These are phyloP conservation scores for Nepenthes alata DNA, from an alignment of 179 eudicot genomes.

Conservation along the genomic window DNA sequence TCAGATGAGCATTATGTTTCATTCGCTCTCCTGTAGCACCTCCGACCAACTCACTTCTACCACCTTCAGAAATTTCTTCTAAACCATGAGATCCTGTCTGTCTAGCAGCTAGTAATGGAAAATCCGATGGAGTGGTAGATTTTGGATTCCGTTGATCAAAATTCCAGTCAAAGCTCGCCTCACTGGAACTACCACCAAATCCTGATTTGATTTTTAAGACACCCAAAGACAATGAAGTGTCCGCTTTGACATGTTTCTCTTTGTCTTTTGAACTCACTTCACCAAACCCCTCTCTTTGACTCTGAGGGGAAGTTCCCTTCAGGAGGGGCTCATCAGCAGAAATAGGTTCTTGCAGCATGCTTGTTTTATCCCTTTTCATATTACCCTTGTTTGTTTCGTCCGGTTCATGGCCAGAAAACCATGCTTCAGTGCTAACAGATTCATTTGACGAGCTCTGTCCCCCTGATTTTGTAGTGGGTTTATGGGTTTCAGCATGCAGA, in stretches of 20 bases:
- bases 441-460: slow-evolving; percentile 40
- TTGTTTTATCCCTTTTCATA: slow-evolving; percentile 17
- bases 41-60: slow-evolving; percentile 17
- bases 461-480: slow-evolving; percentile 34
- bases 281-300: slow-evolving; percentile 19
- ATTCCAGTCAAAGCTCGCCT: slow-evolving; percentile 15
- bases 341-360: slow-evolving; percentile 12
- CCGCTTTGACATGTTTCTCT: slow-evolving; percentile 11
- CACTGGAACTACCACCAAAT: slow-evolving; percentile 17
- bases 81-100: slow-evolving; percentile 21
- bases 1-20: slow-evolving; percentile 15
- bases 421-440: slow-evolving; percentile 49
- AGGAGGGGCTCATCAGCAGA: slow-evolving; percentile 1
- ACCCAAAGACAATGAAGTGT: slow-evolving; percentile 22
- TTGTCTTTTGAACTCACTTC: slow-evolving; percentile 20
- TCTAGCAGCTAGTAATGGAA: slow-evolving; percentile 13
- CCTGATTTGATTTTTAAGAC: slow-evolving; percentile 19
- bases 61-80: slow-evolving; percentile 23
- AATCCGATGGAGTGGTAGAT: slow-evolving; percentile 11
- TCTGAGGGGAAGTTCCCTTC: slow-evolving; percentile 8
- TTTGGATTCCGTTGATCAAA: slow-evolving; percentile 12
- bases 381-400: slow-evolving; percentile 33
- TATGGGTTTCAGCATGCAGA: slow-evolving; percentile 33
- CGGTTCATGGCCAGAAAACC: slow-evolving; percentile 62
- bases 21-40: slow-evolving; percentile 23